Evolutionary conservation across 2,329 filamentous ascomycete genomes (phyloP), one percentile per base, ranked within the genome.

Genomic region (Rutstroemia sp.): DNA sequence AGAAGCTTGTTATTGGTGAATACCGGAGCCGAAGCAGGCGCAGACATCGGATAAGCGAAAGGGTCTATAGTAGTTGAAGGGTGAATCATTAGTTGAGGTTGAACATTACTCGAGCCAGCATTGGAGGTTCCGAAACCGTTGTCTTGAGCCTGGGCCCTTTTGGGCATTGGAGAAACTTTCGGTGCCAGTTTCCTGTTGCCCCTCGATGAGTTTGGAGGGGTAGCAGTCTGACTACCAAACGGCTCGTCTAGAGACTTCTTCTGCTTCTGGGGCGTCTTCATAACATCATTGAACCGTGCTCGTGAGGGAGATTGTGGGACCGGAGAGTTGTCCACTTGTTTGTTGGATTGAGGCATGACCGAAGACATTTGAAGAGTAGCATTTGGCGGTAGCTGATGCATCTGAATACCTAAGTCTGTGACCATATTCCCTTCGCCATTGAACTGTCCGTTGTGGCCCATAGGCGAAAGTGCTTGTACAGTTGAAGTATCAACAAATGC

Each of bases 31-130:
- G 75, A 74, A 34, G 75, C 75, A 19, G 81, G 77, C 2, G 79
- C 80, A n/a, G 82, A 80, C 69, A 85, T 73, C 27, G 82, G 79
- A 64, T 82, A 83, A 25, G 73, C 74, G 65, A 84, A 84, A 69
- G 85, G 73, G 62, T 84, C 81, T 54, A 73, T 73, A 12, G 77
- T 76, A 48, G 75, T 76, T 42, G 78, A 72, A n/a, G 75, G 72
- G 54, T 72, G 71, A 25, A 72, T 73, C 65, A 75, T 69, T 58
- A 81, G 79, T 64, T 80, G 78, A 58, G 73, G 70, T 63, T 78
- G 76, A 6, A 62, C 62, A 16, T 44, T 37, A 51, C 17, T 50
- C 9, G 23, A 34, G 19, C 17, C 34, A 9, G 38, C 34, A 19
- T 60, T 64, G 41, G 66, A 61, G 14, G 63, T 64, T 48, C 63